Percentiles rank a stretch among this genome's conserved stretches.
Evolutionary conservation across 441 rosid species (phyloP).

Genomic region (Francoa sonchifolia): DNA sequence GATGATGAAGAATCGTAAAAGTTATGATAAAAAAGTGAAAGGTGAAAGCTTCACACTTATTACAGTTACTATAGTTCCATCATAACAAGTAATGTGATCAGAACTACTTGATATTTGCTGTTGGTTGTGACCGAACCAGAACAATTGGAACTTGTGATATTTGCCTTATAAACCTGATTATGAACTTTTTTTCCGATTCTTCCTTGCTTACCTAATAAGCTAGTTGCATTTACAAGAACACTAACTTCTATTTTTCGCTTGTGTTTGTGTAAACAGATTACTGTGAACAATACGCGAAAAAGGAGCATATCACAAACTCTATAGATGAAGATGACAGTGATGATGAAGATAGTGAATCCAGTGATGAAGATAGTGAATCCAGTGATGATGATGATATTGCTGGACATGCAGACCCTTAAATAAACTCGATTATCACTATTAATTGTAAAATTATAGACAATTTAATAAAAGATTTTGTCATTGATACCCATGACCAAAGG

Average conservation of each 20-base stretch:
- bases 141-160: background rate
- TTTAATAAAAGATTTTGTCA: no score
- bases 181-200: background rate
- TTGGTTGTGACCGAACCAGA: background rate
- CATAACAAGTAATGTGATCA: no score
- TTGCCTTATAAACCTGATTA: background rate
- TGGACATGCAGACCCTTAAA: conserved; percentile 13
- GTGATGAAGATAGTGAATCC: conserved; percentile 28
- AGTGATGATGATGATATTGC: conserved; percentile 49
- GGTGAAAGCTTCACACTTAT: conserved; percentile 19
- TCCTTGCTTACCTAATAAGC: background rate
- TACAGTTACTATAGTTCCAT: background rate
- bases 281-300: conserved; percentile 46
- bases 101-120: background rate
- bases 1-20: conserved; percentile 47
- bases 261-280: conserved; percentile 30
- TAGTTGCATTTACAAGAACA: background rate
- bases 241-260: background rate
- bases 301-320: conserved; percentile 25
- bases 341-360: conserved; percentile 39
- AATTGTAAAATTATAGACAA: no score
- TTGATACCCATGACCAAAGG: no score
- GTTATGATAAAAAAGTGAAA: conserved; percentile 52
- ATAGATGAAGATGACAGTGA: conserved; percentile 22
- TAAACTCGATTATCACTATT: background rate